Evolutionary conservation across 1,139 yeast species (phyloP), one percentile per base, ranked within the genome.

Genomic region (Arxiozyma telluris): DNA sequence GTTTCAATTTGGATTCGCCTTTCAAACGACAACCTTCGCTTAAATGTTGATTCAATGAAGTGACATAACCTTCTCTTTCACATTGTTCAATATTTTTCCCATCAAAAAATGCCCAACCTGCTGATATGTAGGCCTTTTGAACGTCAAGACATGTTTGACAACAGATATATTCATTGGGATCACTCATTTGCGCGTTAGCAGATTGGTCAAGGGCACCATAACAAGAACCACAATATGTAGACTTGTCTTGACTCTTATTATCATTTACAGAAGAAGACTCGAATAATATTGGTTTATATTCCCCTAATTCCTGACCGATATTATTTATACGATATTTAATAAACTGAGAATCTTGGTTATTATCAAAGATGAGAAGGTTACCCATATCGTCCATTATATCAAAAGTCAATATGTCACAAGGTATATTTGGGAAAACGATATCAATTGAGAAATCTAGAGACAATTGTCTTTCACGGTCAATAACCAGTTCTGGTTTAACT

Each of bases 61-160:
- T 69, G 47, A 88, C 94, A 68, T 87, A 91, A 17, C 96, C 95
- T 69, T 90, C 96, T n/a, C 75, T 74, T 67, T 88, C 96, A 76
- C 98, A 93, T 71, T 91, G 98, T 59, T 83, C 88, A 57, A 93
- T 82, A 57, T 87, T 82, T 54, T 79, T 77, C 54, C 98, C 98
- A 67, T 93, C 97, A 63, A 74, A 85, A 70, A 93, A 91, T 2
- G 87, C 93, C 98, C 98, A 93, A 44, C 81, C 82, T 30, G 75
- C 77, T n/a, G 77, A 78, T 23, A 87, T 84, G 66, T 91, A 93
- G 0, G 98, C 97, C 59, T 76, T 71, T 56, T 82, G 80, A 43
- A 93, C 96, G 49, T 88, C 81, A 49, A 79, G 84, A 75, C 98
- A 93, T 44, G 86, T 79, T 67, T 90, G 87, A 71, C 98, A 93